Percentiles rank a stretch among this genome's conserved stretches.
Conservation (phyloP, 2,329 filamentous ascomycete species). For the Grosmannia huntii region DNA sequence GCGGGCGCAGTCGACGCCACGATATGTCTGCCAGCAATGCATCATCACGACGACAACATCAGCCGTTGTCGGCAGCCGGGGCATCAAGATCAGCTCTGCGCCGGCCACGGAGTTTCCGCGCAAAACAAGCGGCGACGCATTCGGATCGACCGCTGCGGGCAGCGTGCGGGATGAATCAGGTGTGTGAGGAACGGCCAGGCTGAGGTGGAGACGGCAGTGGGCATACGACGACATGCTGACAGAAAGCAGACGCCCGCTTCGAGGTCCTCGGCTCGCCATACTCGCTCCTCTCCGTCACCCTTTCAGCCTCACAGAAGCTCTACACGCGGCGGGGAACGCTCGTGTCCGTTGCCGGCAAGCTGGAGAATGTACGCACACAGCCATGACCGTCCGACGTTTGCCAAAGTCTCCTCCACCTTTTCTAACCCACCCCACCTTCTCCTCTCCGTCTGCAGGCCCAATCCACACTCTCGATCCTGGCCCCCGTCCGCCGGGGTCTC, state of each 20-base stretch:
- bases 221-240: not conserved
- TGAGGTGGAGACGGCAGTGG: not conserved
- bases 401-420: not conserved
- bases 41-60: conserved; percentile 8
- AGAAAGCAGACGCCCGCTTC: conserved; percentile 68
- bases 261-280: conserved; percentile 86
- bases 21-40: conserved; percentile 41
- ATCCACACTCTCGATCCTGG: conserved; percentile 77
- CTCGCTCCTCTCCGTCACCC: conserved; percentile 82
- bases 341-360: conserved; percentile 77
- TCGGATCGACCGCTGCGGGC: conserved; percentile 30
- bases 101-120: conserved; percentile 43
- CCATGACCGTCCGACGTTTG: not conserved
- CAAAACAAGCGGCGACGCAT: conserved; percentile 36
- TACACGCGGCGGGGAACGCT: conserved; percentile 88
- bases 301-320: conserved; percentile 86
- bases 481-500: conserved; percentile 65
- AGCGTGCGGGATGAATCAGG: conserved; percentile 36
- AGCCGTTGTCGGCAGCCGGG: conserved; percentile 17
- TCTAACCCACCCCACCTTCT: not conserved
- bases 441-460: conserved; percentile 46
- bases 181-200: conserved; percentile 16
- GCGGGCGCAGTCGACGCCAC: conserved; percentile 12
- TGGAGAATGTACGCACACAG: conserved; percentile 59
- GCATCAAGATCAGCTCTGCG: conserved; percentile 49